Evolutionary conservation across 345 rosid genomes (phyloP), one percentile per base, ranked within the genome.

Genomic region (Kandelia obovata): DNA sequence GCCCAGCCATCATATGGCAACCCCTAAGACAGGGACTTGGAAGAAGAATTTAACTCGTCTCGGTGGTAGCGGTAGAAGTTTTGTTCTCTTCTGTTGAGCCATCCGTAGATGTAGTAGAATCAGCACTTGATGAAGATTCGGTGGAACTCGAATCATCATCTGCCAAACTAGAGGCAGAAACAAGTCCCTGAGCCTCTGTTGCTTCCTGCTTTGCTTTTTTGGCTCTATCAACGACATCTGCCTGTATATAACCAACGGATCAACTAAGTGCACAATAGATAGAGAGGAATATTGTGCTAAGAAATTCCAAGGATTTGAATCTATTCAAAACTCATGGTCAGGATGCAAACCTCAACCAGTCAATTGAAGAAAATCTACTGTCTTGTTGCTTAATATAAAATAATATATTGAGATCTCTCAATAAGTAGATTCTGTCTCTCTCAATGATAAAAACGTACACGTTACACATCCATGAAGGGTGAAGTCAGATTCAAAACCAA

Each of bases 181-280:
- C 75, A 4, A 77, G 69, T 64, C 86, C 88, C 67, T 80, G 87
- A 17, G 80, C 79, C 0, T 86, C 81, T 20, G 96, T 95, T 55
- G 98, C 96, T 73, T 72, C 77, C 61, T 91, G 91, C 73, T 94
- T 94, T 37, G 97, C 90, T 75, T 58, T 87, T 73, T 83, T 87
- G 23, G 97, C 97, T 75, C 92, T 85, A 76, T 85, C 92, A 32
- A 89, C 78, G 65, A 91, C 92, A 67, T 91, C 98, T 66, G 83
- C 92, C 96, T 91, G 83, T 77, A 80, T 25, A 26, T 5, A 26
- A 52, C 27, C 31, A 61, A 43, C 20, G 20, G 23, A n/a, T 27
- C 26, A 76, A 61, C 27, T 23, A 53, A 15, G 49, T 43, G 19
- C 19, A 43, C 49, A 3, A 13, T 13, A 2, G 49, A 43, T 43